Evolutionary conservation across 2,329 filamentous ascomycete species (phyloP), one percentile per base, ranked within the genome.

Genomic region (Apiospora rasikravindrae): DNA sequence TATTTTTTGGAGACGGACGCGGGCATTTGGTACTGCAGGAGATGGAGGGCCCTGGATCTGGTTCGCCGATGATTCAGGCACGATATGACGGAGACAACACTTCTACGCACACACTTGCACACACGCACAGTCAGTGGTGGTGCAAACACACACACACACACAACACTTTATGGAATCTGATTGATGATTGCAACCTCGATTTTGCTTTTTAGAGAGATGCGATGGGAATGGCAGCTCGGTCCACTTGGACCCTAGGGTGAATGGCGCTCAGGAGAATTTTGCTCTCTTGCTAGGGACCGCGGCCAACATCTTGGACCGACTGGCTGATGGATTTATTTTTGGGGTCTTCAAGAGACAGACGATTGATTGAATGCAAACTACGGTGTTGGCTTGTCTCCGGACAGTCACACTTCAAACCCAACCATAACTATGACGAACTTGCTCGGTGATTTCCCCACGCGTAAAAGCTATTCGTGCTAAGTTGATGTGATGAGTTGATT

Each of bases 1-100:
- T 61, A 64, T 57, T 57, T 64, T 64, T 64, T 19, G 57, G 29
- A 14, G 66, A 68, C 40, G 66, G 10, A 33, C 14, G 44, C 67
- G 11, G 67, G 67, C 44, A 49, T 33, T 37, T 49, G 44, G 44
- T 69, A 45, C 67, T 69, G 44, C 44, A 29, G 44, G 42, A 69
- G 67, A 33, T 49, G 67, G 67, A 69, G 67, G 33, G 67, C 67
- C 67, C 67, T 69, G 67, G 67, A 49, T 26, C 33, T 69, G 67
- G 67, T 69, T 69, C 67, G 67, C 67, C 67, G 5, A 69, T 40
- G 57, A 64, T 64, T 64, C 57, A 64, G 57, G 57, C 57, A 64
- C 33, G 57, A 64, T 14, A 64, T 64, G 57, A 64, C 11, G 57
- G 57, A 64, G 57, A 64, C 57, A 64, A 61, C 19, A 33, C 33